Conservation (phyloP, 108 stramenopile genomes). For the Cylindrotheca closterium region DNA sequence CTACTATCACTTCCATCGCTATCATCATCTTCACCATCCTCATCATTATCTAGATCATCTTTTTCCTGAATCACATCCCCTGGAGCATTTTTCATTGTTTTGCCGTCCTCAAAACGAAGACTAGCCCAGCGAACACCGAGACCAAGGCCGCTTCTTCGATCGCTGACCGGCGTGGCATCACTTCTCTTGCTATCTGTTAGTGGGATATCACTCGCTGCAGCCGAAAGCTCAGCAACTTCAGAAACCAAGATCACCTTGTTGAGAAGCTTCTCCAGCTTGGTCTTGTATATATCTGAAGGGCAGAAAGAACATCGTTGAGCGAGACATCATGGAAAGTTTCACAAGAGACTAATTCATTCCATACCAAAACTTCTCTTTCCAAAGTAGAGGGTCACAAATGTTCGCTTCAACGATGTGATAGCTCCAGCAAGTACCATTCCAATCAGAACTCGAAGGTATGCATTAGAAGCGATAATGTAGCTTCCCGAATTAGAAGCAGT, state of each 20-base stretch:
- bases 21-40: not conserved
- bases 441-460: slow-evolving; percentile 60
- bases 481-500: slow-evolving; percentile 36
- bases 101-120: slow-evolving; percentile 1
- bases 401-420: slow-evolving; percentile 59
- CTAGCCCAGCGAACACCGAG: slow-evolving; percentile 17
- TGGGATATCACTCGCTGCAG: slow-evolving; percentile 23
- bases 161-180: too few species aligned
- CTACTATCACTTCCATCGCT: not conserved
- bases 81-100: too few species aligned
- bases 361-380: slow-evolving; percentile 48
- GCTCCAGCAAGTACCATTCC: slow-evolving; percentile 63
- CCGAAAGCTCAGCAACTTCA: slow-evolving; percentile 67
- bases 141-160: too few species aligned
- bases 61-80: too few species aligned
- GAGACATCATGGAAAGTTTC: too few species aligned
- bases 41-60: not conserved
- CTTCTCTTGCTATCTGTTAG: too few species aligned
- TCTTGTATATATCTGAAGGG: slow-evolving; percentile 59
- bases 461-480: slow-evolving; percentile 46
- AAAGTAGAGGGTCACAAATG: slow-evolving; percentile 61
- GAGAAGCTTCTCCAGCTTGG: slow-evolving; percentile 47
- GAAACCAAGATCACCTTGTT: slow-evolving; percentile 49
- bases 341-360: too few species aligned
- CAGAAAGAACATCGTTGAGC: too few species aligned